Conservation (phyloP, 306 rosid genomes). For the Fragaria ananassa region DNA sequence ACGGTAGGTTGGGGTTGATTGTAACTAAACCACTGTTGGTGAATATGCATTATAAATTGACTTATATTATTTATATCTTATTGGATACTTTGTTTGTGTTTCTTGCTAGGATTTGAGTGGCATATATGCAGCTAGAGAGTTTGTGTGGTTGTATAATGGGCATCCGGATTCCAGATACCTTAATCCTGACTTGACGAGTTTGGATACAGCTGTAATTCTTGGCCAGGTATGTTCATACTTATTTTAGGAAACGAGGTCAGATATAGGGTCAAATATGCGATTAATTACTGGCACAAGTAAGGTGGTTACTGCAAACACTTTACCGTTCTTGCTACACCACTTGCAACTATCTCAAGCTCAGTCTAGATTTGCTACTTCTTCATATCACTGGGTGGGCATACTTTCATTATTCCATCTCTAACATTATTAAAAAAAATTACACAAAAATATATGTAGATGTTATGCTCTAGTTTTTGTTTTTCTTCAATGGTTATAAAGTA, state of each 20-base stretch:
- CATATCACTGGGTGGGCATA: neutral
- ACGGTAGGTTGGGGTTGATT: neutral
- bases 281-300: neutral
- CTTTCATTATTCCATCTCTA: neutral
- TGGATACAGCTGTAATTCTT: constrained; percentile 83
- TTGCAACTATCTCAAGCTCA: neutral
- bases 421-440: neutral
- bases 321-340: neutral
- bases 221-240: constrained; percentile 66
- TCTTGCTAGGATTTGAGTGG: constrained; percentile 62
- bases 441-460: neutral
- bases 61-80: constrained; percentile 6
- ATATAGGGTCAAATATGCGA: neutral
- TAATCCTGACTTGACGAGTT: constrained; percentile 64
- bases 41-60: neutral
- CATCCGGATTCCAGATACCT: constrained; percentile 76
- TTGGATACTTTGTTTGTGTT: neutral
- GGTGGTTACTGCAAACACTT: neutral
- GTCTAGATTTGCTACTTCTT: neutral
- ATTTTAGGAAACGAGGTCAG: neutral
- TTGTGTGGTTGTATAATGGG: constrained; percentile 99
- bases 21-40: neutral
- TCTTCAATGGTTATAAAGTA: neutral
- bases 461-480: neutral
- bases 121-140: constrained; percentile 81